Evolutionary conservation across 495 filamentous ascomycete genomes (phyloP), one percentile per base, ranked within the genome.

Genomic region (Aspergillus conjunctus): DNA sequence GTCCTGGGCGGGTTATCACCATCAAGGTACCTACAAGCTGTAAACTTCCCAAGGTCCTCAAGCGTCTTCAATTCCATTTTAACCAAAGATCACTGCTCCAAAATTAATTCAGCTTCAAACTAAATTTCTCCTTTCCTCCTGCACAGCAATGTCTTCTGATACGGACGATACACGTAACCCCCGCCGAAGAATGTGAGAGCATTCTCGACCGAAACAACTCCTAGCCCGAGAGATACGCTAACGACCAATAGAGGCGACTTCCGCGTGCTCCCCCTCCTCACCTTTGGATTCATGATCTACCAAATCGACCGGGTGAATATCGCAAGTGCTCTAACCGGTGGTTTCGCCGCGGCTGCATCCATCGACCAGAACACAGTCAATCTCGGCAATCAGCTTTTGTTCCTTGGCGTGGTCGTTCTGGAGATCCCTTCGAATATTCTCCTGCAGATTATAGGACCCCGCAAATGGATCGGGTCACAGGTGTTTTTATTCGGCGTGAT

Each of bases 381-480:
- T 32, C 61, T 82, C 22, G 83, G 83, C 6, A 79, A 81, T 22
- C 78, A 81, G 64, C 63, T 86, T 10, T 74, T 86, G 50, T 80
- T 78, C 12, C 59, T 81, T 15, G 81, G 83, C 1, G 79, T 85
- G 6, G 77, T 84, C 8, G 32, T 81, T 6, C 65, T 85, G 1
- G 83, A 85, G 58, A 81, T 86, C 4, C 81, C 82, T 0, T 80
- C 74, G 33, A 85, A 84, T 67, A 58, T 84, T 4, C 39, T 83
- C 2, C 65, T 74, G 0, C 67, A 72, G 22, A 58, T 44, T 31
- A 68, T 85, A 26, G 83, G 83, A 0, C 80, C 83, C 14, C 68
- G 69, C 1, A 58, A 63, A 12, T 86, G 82, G 82, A 75, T 86
- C 20, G 72, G 74, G 1, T 63, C 45, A 0, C 83, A 86, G 54